A percentile compares a stretch with the other conserved stretches of the same genome.
These are phyloP conservation scores for Russula compacta DNA, from an alignment of 768 basidiomycete species.

Conservation along the genomic window DNA sequence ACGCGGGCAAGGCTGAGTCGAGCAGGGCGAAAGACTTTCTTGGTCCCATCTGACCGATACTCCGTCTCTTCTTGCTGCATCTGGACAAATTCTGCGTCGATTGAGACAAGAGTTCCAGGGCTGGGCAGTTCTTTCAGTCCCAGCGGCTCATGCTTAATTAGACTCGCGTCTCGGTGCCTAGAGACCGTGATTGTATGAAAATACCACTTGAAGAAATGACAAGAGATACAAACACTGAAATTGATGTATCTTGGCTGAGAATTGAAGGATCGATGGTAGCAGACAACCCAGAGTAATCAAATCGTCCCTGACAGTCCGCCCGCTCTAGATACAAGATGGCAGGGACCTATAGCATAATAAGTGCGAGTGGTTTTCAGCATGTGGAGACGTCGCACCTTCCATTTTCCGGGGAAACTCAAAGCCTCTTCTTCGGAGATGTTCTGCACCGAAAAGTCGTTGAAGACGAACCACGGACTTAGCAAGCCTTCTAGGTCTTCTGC, in stretches of 20 bases:
- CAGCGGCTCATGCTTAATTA: conserved; percentile 74
- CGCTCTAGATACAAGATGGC: conserved; percentile 88
- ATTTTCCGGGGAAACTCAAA: conserved; percentile 74
- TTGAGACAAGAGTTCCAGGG: conserved; percentile 83
- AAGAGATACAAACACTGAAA: conserved; percentile 54
- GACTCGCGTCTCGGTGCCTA: conserved; percentile 65
- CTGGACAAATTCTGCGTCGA: conserved; percentile 96
- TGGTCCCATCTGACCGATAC: conserved; percentile 88
- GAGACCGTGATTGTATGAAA: background rate
- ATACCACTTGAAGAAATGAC: background rate
- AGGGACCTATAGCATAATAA: conserved; percentile 47
- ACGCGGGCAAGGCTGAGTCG: conserved; percentile 90
- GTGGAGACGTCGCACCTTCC: conserved; percentile 60
- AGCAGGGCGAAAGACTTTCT: conserved; percentile 85
- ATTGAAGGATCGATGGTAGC: conserved; percentile 63
- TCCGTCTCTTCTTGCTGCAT: conserved; percentile 99
- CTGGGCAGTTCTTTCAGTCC: conserved; percentile 66
- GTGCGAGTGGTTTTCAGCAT: background rate
- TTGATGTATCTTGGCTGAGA: conserved; percentile 78
- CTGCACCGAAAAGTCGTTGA: conserved; percentile 92
- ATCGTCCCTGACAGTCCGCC: conserved; percentile 41
- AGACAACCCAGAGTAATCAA: conserved; percentile 62
- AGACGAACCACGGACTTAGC: conserved; percentile 76
- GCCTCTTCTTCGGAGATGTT: conserved; percentile 84
- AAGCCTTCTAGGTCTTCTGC: conserved; percentile 32